These are phyloP conservation scores for Aspergillus sp. DNA, from an alignment of 2,329 filamentous ascomycete genomes.

Conservation along the genomic window DNA sequence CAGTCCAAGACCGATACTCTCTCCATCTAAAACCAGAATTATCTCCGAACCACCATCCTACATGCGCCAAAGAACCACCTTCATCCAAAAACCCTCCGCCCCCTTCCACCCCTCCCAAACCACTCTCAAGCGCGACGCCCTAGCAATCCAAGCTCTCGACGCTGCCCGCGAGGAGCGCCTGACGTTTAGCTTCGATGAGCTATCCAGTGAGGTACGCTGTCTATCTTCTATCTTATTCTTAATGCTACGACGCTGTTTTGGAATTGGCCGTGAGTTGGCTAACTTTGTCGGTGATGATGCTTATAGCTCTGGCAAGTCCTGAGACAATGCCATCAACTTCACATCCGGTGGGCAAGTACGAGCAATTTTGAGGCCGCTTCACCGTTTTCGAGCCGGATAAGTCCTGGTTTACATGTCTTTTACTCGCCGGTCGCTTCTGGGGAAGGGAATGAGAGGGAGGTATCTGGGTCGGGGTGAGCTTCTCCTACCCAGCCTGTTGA, in stretches of 20 bases:
- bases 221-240: no score
- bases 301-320: conserved; percentile 61
- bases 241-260: no score
- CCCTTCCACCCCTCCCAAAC: conserved; percentile 65
- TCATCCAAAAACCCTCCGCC: conserved; percentile 65
- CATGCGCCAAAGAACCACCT: conserved; percentile 63
- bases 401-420: conserved; percentile 79
- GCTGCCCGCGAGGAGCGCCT: conserved; percentile 77
- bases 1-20: no score
- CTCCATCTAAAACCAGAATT: no score
- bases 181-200: conserved; percentile 70
- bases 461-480: neutral
- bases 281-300: neutral
- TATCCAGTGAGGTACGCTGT: conserved; percentile 61
- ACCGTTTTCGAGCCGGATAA: conserved; percentile 72
- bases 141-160: conserved; percentile 60
- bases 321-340: conserved; percentile 66
- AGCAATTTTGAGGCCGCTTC: conserved; percentile 58
- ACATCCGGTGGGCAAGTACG: conserved; percentile 74
- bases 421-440: conserved; percentile 56
- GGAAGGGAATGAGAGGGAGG: neutral
- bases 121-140: conserved; percentile 52
- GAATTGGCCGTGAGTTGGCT: neutral
- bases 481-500: conserved; percentile 12
- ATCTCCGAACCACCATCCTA: neutral